A percentile compares a stretch with the other conserved stretches of the same genome.
Conservation (phyloP, 2,329 filamentous ascomycete genomes). For the Pseudogymnoascus pannorum region DNA sequence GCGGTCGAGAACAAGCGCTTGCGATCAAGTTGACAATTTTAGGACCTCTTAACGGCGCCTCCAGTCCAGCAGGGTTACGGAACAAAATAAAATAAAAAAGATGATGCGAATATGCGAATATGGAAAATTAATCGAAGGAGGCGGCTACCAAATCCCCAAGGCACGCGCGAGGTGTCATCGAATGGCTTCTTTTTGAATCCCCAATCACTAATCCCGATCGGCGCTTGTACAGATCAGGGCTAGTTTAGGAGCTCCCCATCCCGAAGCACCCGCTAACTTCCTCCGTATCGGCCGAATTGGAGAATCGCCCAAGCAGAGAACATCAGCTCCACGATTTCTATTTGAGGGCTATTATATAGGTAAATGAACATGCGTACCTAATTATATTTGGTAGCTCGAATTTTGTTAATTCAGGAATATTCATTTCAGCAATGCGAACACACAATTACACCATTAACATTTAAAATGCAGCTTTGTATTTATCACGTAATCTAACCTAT, state of each 20-base stretch:
- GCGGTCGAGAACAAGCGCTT: constrained; percentile 3
- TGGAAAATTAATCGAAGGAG: constrained; percentile 1
- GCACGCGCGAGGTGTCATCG: constrained; percentile 6
- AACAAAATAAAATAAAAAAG: constrained; percentile 1
- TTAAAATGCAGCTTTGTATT: constrained; percentile 1
- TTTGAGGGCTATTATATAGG: neutral
- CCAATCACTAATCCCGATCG: constrained; percentile 7
- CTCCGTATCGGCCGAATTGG: neutral
- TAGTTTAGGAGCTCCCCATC: constrained; percentile 6
- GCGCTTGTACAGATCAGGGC: neutral
- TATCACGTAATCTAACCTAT: constrained; percentile 27
- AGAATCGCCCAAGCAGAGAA: neutral
- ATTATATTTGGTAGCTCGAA: neutral
- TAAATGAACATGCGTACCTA: neutral
- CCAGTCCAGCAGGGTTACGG: neutral
- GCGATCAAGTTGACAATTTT: neutral
- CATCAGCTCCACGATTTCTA: neutral
- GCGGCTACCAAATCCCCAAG: constrained; percentile 4
- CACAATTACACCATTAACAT: neutral
- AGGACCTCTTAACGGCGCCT: neutral
- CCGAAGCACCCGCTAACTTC: neutral
- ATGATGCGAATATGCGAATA: constrained; percentile 5
- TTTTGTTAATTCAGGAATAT: neutral
- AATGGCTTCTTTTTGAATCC: constrained; percentile 8
- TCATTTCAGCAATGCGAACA: neutral